Conservation (phyloP, 2,329 filamentous ascomycete genomes). For the Tolypocladium cylindrosporum region DNA sequence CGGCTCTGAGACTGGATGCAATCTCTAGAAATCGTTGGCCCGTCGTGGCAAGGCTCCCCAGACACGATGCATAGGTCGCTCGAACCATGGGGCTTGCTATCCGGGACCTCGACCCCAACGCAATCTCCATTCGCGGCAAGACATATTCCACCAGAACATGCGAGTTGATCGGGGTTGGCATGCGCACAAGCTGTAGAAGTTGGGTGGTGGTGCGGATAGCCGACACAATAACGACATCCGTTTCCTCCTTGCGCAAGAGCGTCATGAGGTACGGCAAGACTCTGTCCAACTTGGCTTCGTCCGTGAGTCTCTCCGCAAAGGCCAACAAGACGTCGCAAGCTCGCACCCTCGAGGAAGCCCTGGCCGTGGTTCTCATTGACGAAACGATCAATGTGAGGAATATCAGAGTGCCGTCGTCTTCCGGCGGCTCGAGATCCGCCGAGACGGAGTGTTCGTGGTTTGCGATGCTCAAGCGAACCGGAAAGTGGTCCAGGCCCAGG, state of each 20-base stretch:
- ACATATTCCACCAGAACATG: constrained; percentile 62
- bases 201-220: constrained; percentile 83
- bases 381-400: constrained; percentile 85
- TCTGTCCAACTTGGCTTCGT: constrained; percentile 91
- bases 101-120: constrained; percentile 33
- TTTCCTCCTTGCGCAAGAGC: constrained; percentile 63
- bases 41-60: constrained; percentile 79
- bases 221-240: constrained; percentile 75
- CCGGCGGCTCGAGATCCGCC: constrained; percentile 47
- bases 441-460: constrained; percentile 67
- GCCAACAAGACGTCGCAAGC: constrained; percentile 88
- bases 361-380: constrained; percentile 79
- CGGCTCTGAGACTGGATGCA: constrained; percentile 76
- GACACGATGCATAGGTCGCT: constrained; percentile 85
- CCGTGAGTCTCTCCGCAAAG: constrained; percentile 82
- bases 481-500: constrained; percentile 56
- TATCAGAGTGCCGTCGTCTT: constrained; percentile 84
- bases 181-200: constrained; percentile 73
- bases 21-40: constrained; percentile 81
- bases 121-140: constrained; percentile 50
- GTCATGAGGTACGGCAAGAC: constrained; percentile 84
- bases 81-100: constrained; percentile 60
- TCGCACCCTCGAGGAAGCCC: constrained; percentile 75
- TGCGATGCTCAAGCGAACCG: constrained; percentile 76
- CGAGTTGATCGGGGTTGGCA: constrained; percentile 72